A percentile compares a stretch with the other conserved stretches of the same genome.
These are phyloP conservation scores for Carex kokanica DNA, from an alignment of 176 grass and related monocot genomes.

Conservation along the genomic window DNA sequence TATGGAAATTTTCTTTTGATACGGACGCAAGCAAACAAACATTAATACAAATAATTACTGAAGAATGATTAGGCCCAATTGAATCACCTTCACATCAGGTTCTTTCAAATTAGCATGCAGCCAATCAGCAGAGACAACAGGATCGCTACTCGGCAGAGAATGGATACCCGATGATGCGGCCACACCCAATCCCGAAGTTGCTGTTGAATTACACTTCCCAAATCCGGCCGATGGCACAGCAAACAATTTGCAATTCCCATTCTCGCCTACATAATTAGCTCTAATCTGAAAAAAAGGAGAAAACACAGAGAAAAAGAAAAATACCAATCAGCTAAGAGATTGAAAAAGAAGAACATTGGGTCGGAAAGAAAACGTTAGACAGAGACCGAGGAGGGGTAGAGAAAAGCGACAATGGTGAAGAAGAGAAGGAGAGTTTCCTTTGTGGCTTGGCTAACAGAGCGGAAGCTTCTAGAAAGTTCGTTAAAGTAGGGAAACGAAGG, in stretches of 20 bases:
- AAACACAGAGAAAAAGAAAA: not conserved
- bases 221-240: conserved; percentile 21
- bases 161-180: conserved; percentile 37
- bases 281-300: conserved; percentile 14
- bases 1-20: not conserved
- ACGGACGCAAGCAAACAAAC: not conserved
- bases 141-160: conserved; percentile 43
- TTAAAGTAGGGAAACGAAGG: not conserved
- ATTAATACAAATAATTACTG: not conserved
- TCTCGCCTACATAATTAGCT: conserved; percentile 16
- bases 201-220: conserved; percentile 46
- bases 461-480: conserved; percentile 49
- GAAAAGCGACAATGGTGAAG: conserved; percentile 34
- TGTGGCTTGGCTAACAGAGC: conserved; percentile 4
- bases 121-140: conserved; percentile 86
- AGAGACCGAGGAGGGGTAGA: conserved; percentile 38
- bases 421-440: conserved; percentile 66
- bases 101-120: conserved; percentile 80
- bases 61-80: not conserved
- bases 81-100: conserved; percentile 70
- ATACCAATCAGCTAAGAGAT: conserved; percentile 2
- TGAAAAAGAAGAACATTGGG: not conserved
- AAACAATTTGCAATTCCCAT: not conserved
- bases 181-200: conserved; percentile 36
- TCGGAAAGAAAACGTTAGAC: not conserved